These are phyloP conservation scores for Atractiella rhizophila DNA, from an alignment of 768 basidiomycete genomes.

Conservation along the genomic window DNA sequence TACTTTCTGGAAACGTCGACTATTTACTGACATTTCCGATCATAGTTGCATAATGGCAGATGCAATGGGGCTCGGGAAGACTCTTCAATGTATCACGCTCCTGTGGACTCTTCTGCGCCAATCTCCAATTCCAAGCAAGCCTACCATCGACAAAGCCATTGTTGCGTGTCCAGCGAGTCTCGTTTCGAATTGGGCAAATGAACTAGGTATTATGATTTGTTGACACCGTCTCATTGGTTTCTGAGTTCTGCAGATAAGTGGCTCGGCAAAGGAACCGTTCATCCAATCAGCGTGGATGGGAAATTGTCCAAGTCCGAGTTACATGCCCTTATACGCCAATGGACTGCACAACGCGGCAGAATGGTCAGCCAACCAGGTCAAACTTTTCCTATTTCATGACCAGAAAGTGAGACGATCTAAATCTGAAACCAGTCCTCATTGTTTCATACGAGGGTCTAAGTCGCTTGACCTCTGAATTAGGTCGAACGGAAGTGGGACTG, in stretches of 20 bases:
- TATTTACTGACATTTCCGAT: background rate
- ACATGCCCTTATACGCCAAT: constrained; percentile 51
- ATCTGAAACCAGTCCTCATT: constrained; percentile 51
- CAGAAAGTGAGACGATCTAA: background rate
- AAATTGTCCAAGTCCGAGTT: constrained; percentile 66
- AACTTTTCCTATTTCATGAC: constrained; percentile 10
- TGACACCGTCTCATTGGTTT: background rate
- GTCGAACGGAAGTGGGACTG: constrained; percentile 57
- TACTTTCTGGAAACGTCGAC: background rate
- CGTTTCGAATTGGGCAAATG: constrained; percentile 97
- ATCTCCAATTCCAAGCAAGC: constrained; percentile 61
- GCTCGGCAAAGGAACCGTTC: constrained; percentile 55
- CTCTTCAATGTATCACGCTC: constrained; percentile 82
- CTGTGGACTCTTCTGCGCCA: constrained; percentile 90
- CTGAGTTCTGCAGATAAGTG: constrained; percentile 54
- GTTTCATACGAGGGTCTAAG: constrained; percentile 92
- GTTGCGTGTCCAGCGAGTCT: constrained; percentile 91
- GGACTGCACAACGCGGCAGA: constrained; percentile 69
- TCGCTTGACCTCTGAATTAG: constrained; percentile 47
- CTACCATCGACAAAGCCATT: constrained; percentile 85
- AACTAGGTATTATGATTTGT: constrained; percentile 33
- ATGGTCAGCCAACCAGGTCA: constrained; percentile 49
- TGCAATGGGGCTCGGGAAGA: too few species aligned
- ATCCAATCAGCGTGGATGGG: constrained; percentile 70
- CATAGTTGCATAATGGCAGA: constrained; percentile 6